These are phyloP conservation scores for Crotalaria pallida DNA, from an alignment of 306 rosid genomes.

Conservation along the genomic window DNA sequence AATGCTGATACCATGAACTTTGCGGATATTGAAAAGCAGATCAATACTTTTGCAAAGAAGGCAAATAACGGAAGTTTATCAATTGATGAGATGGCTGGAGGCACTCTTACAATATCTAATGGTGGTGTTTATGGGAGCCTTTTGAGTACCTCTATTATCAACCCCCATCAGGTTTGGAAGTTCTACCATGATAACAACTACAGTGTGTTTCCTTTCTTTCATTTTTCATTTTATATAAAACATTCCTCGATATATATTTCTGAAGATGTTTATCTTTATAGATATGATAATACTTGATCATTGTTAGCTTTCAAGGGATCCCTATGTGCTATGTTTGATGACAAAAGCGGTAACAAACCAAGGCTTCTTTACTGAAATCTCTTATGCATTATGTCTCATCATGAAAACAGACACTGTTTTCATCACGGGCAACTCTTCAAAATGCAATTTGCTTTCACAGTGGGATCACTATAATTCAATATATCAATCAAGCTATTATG, in stretches of 20 bases:
- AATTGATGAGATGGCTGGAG: slow-evolving; percentile 91
- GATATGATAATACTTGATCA: neutral
- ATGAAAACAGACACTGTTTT: neutral
- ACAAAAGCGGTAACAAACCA: neutral
- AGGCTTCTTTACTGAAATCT: neutral
- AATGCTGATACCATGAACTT: slow-evolving; percentile 64
- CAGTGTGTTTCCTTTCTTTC: neutral
- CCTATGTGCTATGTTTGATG: neutral
- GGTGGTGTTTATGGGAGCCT: slow-evolving; percentile 90
- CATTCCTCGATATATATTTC: neutral
- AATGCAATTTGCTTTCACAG: slow-evolving; percentile 1
- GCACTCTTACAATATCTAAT: slow-evolving; percentile 75
- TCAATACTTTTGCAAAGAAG: slow-evolving; percentile 68
- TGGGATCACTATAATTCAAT: neutral
- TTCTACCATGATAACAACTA: neutral
- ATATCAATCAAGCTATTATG: neutral
- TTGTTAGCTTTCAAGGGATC: neutral
- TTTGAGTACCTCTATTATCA: slow-evolving; percentile 79
- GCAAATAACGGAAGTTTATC: slow-evolving; percentile 69
- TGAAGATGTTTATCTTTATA: neutral
- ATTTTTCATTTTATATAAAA: neutral
- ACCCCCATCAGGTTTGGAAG: slow-evolving; percentile 71
- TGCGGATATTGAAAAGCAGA: slow-evolving; percentile 79
- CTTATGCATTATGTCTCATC: neutral
- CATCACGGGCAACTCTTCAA: neutral